Percentiles rank a stretch among this genome's conserved stretches.
Conservation (phyloP, 169 alveolate species). For the Fabrea salina region DNA sequence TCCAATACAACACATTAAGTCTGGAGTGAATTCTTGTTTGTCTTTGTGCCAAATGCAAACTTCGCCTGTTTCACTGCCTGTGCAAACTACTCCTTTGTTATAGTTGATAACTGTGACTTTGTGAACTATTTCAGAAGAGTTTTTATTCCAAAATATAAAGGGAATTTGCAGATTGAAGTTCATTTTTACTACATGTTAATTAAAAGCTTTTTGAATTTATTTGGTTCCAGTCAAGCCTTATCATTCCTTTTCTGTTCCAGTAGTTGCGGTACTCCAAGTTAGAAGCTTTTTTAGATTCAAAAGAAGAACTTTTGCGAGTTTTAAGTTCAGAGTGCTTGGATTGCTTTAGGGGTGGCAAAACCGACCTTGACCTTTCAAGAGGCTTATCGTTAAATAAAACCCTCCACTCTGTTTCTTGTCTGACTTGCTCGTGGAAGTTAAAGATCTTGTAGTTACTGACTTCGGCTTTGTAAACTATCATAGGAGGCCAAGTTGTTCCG, state of each 20-base stretch:
- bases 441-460: neutral
- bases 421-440: neutral
- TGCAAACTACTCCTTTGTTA: neutral
- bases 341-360: neutral
- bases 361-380: neutral
- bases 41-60: neutral
- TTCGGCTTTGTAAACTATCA: neutral
- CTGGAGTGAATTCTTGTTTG: conserved; percentile 5
- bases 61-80: conserved; percentile 31
- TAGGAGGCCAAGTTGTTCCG: neutral
- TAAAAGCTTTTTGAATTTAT: no score
- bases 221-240: neutral
- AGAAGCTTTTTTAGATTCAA: neutral
- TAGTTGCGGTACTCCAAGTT: neutral
- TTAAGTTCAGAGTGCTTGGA: neutral
- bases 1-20: neutral
- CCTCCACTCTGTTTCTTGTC: neutral
- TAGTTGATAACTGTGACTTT: neutral
- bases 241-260: neutral
- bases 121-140: neutral
- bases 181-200: neutral
- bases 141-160: conserved; percentile 30
- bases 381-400: neutral
- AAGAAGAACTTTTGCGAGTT: neutral
- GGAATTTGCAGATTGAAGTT: neutral